Base-by-base conservation (phyloP, 306 rosid species). In the Trichosanthes truncata region DNA sequence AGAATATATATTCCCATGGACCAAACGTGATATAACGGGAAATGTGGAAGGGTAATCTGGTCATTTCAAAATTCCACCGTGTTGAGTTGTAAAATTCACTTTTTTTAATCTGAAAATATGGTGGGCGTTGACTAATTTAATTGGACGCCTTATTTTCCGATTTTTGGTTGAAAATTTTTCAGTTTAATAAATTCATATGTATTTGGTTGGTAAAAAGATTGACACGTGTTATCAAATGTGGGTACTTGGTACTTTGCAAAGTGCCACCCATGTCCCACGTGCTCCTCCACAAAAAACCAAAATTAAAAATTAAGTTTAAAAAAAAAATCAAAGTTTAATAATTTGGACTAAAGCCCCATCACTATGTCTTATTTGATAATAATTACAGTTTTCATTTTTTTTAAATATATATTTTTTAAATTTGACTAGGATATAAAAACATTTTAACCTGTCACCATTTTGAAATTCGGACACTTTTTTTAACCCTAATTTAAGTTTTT, bases 191-290 rank as follows among this genome's bases (percentile, higher is more conserved):
- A 65, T 17, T 65, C 7, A 41, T 43, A 3, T 69, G 1, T 6
- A 38, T 46, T 72, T 72, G 23, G 77, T 46, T 72, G 23, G 23
- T 15, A 25, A 72, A 72, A 46, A 4, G 3, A 0, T 72, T 4
- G 59, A 72, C 77, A 72, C 77, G 77, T 72, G 77, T 72, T 15
- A 23, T 7, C 23, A 14, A 6, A 23, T 21, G n/a, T 26, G 56
- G 23, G 25, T 20, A 38, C 74, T 67, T 62, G 53, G 38, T 45
- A 21, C 76, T 46, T 31, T 21, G 4, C 40, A 23, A 43, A 6
- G n/a, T 72, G 77, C 21, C 77, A 72, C 57, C 38, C 23, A 45
- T 72, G 57, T 72, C 77, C 77, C 57, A 72, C 77, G 77, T 72
- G 77, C 77, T 45, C 12, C 77, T 15, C 55, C 75, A 4, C 52